phyloP scores from a whole-genome alignment of 768 basidiomycete species.

The Phaffia australis region DNA sequence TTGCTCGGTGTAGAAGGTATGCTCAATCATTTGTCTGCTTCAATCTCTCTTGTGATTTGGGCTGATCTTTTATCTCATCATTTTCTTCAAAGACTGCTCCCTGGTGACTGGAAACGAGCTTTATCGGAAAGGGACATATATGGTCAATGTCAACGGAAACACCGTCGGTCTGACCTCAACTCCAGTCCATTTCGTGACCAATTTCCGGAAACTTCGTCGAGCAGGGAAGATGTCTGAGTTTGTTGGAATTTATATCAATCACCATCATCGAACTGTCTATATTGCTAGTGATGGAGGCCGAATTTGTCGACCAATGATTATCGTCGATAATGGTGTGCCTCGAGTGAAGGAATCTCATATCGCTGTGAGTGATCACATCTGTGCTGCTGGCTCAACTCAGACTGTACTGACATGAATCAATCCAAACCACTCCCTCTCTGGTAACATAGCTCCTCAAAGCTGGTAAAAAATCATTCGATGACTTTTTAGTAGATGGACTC shows the following conservation, averaged over 20 bases:
- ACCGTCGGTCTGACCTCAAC: conserved; percentile 86
- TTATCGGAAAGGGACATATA: conserved; percentile 80
- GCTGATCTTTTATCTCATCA: not conserved
- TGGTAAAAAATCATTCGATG: conserved; percentile 72
- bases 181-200: conserved; percentile 70
- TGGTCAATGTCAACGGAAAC: conserved; percentile 93
- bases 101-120: conserved; percentile 89
- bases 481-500: conserved; percentile 79
- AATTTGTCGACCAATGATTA: conserved; percentile 95
- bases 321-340: conserved; percentile 65
- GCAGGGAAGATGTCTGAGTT: conserved; percentile 90
- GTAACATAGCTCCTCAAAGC: conserved; percentile 60
- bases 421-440: conserved; percentile 5
- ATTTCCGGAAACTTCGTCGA: conserved; percentile 84
- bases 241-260: conserved; percentile 89
- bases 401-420: not conserved
- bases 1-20: conserved; percentile 95
- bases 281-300: conserved; percentile 95
- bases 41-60: not conserved
- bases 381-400: not conserved
- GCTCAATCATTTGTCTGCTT: conserved; percentile 23
- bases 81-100: conserved; percentile 57
- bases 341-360: conserved; percentile 74
- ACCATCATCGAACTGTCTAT: conserved; percentile 87
- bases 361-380: conserved; percentile 43